Evolutionary conservation across 78 protist species (phyloP), one percentile per base, ranked within the genome.

Genomic region (Planoprotostelium fungivorum): DNA sequence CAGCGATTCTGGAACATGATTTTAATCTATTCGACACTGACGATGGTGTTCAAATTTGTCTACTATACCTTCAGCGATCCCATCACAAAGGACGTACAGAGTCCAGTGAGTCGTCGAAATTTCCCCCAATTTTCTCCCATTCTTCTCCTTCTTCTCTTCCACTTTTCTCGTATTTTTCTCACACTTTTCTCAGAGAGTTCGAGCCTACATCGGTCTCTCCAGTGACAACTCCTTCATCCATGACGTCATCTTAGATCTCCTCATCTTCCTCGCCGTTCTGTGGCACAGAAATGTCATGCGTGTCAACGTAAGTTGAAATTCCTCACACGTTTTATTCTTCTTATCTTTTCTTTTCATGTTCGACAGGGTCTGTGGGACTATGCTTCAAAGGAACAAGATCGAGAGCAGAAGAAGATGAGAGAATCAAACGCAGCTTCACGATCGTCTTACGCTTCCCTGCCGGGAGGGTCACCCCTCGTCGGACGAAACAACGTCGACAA

Each of bases 241-340:
- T 16, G 16, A 51, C 16, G 73, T 51, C 31, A 51, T 51, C 73
- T 25, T 51, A 16, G 94, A 92, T 88, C 34, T 92, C 35, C 88
- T 91, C 5, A 37, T 92, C 25, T 86, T 92, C 1, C 35, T 92
- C n/a, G n/a, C 89, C 35, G 89, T 89, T 92, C 36, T 92, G 34
- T 92, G 91, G 91, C 94, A 92, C 83, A 31, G 94, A 39, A 91
- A 92, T 85, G 91, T 88, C 36, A 51, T 51, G 73, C 5, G 16
- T 25, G 73, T 25, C 31, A 51, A 51, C 73, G 73, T 51, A 51
- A 51, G 73, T n/a, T n/a, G n/a, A n/a, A n/a, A n/a, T n/a, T n/a
- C n/a, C n/a, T n/a, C n/a, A n/a, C n/a, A n/a, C n/a, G n/a, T n/a
- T n/a, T n/a, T n/a, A n/a, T n/a, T n/a, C n/a, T n/a, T n/a, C n/a